phyloP scores from a whole-genome alignment of 1,284 basidiomycete species.

The Malassezia globosa region DNA sequence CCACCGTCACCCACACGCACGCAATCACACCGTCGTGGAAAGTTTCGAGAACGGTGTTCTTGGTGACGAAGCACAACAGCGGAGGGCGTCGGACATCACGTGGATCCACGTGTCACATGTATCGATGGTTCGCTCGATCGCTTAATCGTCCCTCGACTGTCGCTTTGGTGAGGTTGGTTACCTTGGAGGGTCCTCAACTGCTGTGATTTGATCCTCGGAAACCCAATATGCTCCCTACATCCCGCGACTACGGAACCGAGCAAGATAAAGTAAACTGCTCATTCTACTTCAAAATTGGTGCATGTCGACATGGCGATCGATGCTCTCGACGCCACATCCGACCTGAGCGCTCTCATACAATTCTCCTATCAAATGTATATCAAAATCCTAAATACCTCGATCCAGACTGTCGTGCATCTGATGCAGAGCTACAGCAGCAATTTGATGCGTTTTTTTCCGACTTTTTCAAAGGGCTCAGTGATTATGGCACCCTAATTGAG shows the following conservation, averaged over 20 bases:
- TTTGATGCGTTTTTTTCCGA: constrained; percentile 98
- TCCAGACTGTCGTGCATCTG: constrained; percentile 65
- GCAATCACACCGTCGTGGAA: too few species aligned
- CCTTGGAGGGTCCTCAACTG: too few species aligned
- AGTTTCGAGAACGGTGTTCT: too few species aligned
- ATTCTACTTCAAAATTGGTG: constrained; percentile 92
- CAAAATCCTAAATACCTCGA: constrained; percentile 84
- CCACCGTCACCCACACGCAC: too few species aligned
- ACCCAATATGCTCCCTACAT: constrained; percentile 3
- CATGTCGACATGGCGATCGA: constrained; percentile 87
- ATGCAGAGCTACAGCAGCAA: constrained; percentile 75
- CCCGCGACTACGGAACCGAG: constrained; percentile 50
- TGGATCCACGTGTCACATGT: constrained; percentile 3
- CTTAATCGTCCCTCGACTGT: neutral
- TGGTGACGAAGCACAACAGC: too few species aligned
- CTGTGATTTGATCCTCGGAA: neutral
- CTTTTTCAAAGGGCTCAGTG: constrained; percentile 62
- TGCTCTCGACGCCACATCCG: constrained; percentile 95
- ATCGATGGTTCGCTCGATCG: neutral
- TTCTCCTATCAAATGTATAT: constrained; percentile 95
- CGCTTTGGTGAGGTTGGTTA: neutral
- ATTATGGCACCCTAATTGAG: constrained; percentile 89
- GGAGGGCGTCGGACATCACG: constrained; percentile 5
- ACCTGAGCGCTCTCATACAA: constrained; percentile 92
- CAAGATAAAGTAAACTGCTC: constrained; percentile 89